Evolutionary conservation across 2,329 filamentous ascomycete species (phyloP), one percentile per base, ranked within the genome.

Genomic region (Diaporthe capsici): DNA sequence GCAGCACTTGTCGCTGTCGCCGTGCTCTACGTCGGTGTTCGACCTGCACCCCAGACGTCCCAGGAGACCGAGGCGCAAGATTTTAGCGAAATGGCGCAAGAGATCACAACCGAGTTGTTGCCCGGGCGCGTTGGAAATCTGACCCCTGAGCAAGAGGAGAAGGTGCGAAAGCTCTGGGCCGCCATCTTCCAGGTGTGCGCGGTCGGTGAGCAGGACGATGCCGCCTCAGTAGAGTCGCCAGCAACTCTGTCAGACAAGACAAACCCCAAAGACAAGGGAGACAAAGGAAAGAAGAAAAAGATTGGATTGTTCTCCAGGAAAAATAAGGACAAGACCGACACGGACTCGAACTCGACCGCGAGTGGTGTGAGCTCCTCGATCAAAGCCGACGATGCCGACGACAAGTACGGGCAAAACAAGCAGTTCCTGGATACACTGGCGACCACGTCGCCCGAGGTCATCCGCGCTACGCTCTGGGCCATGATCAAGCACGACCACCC

Each of bases 401-500:
- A 99, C 86, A 99, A 98, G 86, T 96, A 97, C 83, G 96, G 95
- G 63, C 94, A 97, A 84, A 94, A 91, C 51, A 97, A 96, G 84
- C 92, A 95, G 68, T 98, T 95, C 84, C 91, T 95, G 79, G 92
- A 96, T 55, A 95, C 95, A 0, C 85, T 99, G 13, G 92, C 93
- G 67, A 94, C 90, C 76, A 90, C 94, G 81, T 90, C 92, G 0
- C 94, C 96, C 0, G 95, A 97, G 80, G 89, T 93, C 58, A 91
- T 99, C 78, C 92, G 95, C 71, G 88, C 89, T 22, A 93, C 95
- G 0, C 94, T 98, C 82, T 98, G 97, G 97, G 90, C 87, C 79
- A 98, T 98, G 95, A 91, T 96, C 75, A 99, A 98, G 87, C 93
- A 97, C 81, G 97, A 99, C 82, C 92, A 98, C 82, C 97, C 97